Evolutionary conservation across 2,329 filamentous ascomycete species (phyloP).

Genomic region (Fusarium sp.): DNA sequence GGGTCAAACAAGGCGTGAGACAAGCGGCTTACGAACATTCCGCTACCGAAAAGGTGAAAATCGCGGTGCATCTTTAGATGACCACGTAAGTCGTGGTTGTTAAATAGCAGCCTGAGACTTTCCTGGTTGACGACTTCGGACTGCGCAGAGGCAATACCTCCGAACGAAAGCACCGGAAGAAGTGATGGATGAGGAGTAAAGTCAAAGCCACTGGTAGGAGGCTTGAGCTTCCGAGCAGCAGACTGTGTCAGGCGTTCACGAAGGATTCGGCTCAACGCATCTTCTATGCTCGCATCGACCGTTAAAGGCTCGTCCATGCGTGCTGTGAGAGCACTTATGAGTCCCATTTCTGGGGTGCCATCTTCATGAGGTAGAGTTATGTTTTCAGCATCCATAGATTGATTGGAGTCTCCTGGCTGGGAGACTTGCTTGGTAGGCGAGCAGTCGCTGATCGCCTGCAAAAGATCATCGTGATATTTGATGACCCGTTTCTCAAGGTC

Average conservation of each 20-base stretch:
- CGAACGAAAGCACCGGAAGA: slow-evolving; percentile 79
- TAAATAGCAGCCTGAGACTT: slow-evolving; percentile 81
- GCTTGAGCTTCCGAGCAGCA: slow-evolving; percentile 47
- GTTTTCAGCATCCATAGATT: not conserved
- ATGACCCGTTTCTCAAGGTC: slow-evolving; percentile 71
- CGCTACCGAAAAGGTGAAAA: slow-evolving; percentile 88
- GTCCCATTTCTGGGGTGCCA: slow-evolving; percentile 42
- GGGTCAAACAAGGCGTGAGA: slow-evolving; percentile 88
- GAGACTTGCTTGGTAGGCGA: not conserved
- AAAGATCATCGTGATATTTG: slow-evolving; percentile 52
- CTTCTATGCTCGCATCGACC: slow-evolving; percentile 42
- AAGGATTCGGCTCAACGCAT: slow-evolving; percentile 59
- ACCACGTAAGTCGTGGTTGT: slow-evolving; percentile 75
- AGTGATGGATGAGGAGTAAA: slow-evolving; percentile 70
- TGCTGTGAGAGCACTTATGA: slow-evolving; percentile 37
- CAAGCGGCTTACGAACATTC: slow-evolving; percentile 83
- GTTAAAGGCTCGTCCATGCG: slow-evolving; percentile 50
- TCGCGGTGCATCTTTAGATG: slow-evolving; percentile 82
- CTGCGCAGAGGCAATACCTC: slow-evolving; percentile 79
- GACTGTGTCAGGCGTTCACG: slow-evolving; percentile 55
- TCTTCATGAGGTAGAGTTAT: slow-evolving; percentile 60
- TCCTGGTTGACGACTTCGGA: slow-evolving; percentile 82
- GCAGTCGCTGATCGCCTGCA: slow-evolving; percentile 40
- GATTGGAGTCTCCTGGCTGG: not conserved
- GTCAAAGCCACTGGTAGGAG: slow-evolving; percentile 44